phyloP scores from a whole-genome alignment of 306 rosid species.

The Sicyos baderoa region DNA sequence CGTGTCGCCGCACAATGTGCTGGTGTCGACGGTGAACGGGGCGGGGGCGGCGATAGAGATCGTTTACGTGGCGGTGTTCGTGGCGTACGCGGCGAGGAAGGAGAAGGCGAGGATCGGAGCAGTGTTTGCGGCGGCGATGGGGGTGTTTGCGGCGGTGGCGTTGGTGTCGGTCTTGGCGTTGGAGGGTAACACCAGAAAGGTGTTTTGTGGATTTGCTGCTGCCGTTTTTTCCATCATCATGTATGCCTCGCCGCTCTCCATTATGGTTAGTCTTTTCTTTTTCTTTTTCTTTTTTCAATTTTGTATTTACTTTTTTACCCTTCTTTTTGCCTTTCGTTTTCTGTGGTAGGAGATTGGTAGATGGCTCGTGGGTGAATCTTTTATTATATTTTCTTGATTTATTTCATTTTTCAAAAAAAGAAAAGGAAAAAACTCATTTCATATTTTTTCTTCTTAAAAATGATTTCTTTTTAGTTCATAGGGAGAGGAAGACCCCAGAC shows the following conservation, averaged over 20 bases:
- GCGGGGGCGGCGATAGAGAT: slow-evolving; percentile 58
- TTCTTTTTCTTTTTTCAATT: no score
- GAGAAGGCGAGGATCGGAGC: slow-evolving; percentile 50
- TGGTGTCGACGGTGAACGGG: slow-evolving; percentile 73
- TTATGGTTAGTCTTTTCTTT: slow-evolving; percentile 43
- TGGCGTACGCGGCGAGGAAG: slow-evolving; percentile 41
- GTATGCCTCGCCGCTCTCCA: slow-evolving; percentile 86
- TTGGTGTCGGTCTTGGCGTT: slow-evolving; percentile 63
- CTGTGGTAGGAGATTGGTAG: no score
- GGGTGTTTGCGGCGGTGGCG: slow-evolving; percentile 47
- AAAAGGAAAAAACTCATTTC: no score
- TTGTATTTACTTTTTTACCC: no score
- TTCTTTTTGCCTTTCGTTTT: no score
- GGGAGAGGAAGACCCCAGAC: no score
- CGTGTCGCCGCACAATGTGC: slow-evolving; percentile 67
- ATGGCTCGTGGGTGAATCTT: no score
- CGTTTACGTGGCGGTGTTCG: slow-evolving; percentile 55
- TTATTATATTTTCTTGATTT: no score
- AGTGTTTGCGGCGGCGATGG: slow-evolving; percentile 36
- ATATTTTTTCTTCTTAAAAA: no score
- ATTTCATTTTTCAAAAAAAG: no score
- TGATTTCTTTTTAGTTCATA: no score
- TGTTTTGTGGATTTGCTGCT: slow-evolving; percentile 68
- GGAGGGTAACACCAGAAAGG: slow-evolving; percentile 40
- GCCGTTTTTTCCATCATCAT: slow-evolving; percentile 70